Conservation (phyloP, 768 basidiomycete species). For the Xerocomus potaroensis region DNA sequence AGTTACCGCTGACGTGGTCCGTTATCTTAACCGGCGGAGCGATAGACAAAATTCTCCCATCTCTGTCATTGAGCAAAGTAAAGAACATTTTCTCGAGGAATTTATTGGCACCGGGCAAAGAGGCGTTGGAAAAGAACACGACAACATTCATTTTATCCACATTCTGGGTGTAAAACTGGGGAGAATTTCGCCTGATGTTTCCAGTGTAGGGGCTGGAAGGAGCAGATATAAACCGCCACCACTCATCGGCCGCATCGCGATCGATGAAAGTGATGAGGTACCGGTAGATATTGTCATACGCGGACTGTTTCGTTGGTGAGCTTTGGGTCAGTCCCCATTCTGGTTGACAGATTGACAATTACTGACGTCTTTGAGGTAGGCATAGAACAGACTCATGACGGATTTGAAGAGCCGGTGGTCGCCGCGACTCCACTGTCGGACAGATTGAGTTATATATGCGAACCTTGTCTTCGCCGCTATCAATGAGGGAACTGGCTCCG, state of each 20-base stretch:
- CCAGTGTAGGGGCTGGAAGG: slow-evolving; percentile 4
- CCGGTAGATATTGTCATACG: background rate
- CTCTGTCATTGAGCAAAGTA: background rate
- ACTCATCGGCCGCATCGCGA: slow-evolving; percentile 23
- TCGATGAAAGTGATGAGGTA: slow-evolving; percentile 21
- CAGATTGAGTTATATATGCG: no score
- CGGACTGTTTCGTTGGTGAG: background rate
- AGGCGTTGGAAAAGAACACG: background rate
- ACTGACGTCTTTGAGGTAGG: slow-evolving; percentile 1
- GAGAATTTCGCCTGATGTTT: no score
- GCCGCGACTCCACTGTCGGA: no score
- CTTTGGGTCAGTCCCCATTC: background rate
- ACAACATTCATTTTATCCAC: background rate
- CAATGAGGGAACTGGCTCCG: no score
- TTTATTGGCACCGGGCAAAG: background rate
- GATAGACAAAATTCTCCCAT: background rate
- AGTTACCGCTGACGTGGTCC: slow-evolving; percentile 2
- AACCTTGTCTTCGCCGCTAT: no score
- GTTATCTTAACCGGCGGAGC: background rate
- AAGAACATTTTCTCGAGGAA: slow-evolving; percentile 1
- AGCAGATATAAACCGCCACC: slow-evolving; percentile 22
- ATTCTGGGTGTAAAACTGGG: slow-evolving; percentile 1
- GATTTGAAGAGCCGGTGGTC: no score
- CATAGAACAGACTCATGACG: no score
- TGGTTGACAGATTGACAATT: background rate